A percentile compares a stretch with the other conserved stretches of the same genome.
phyloP scores from a whole-genome alignment of 306 rosid species.

The Vigna mungo region DNA sequence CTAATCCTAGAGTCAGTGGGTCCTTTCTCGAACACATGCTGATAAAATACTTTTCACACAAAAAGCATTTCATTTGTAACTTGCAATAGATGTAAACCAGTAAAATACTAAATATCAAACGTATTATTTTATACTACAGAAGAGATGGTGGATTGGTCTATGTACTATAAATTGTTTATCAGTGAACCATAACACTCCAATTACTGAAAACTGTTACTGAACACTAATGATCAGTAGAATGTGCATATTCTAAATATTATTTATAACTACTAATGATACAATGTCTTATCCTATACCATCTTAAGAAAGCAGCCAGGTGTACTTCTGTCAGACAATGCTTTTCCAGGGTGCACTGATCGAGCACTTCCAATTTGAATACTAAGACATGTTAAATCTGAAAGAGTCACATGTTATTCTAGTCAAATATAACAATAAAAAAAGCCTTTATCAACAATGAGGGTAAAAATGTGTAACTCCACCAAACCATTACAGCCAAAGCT shows the following conservation, averaged over 20 bases:
- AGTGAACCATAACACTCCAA: not conserved
- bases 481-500: conserved; percentile 22
- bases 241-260: not conserved
- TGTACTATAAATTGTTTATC: conserved; percentile 15
- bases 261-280: not conserved
- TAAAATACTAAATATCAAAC: not conserved
- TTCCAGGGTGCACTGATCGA: conserved; percentile 77
- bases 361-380: conserved; percentile 73
- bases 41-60: not conserved
- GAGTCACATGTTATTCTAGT: conserved; percentile 35
- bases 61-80: not conserved
- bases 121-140: not conserved
- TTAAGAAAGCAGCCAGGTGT: conserved; percentile 82
- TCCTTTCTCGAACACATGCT: not conserved
- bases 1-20: not conserved
- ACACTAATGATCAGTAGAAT: conserved; percentile 14
- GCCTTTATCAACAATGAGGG: conserved; percentile 1
- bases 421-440: conserved; percentile 18
- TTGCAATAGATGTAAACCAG: not conserved
- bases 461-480: not conserved
- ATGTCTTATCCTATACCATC: conserved; percentile 63
- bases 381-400: conserved; percentile 61
- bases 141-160: conserved; percentile 6
- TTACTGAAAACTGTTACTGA: conserved; percentile 13
- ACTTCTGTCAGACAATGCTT: conserved; percentile 56